phyloP scores from a whole-genome alignment of 768 basidiomycete species.

The Kwoniella shandongensis region DNA sequence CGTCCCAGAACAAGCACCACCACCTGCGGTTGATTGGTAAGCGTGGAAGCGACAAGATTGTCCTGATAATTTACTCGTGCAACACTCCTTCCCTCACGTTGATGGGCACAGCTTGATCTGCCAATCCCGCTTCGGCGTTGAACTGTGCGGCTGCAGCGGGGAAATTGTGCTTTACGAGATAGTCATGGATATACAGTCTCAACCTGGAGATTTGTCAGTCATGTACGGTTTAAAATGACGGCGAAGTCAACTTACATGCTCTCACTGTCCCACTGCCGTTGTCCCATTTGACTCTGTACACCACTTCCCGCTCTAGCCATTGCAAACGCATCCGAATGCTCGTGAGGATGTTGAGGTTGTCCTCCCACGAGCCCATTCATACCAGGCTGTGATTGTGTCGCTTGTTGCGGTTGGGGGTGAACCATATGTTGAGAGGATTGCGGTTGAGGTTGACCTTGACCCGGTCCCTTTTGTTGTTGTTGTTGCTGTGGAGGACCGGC shows the following conservation, averaged over 20 bases:
- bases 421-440: slow-evolving; percentile 8
- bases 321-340: slow-evolving; percentile 25
- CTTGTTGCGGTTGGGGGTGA: slow-evolving; percentile 7
- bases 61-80: slow-evolving; percentile 49
- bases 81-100: slow-evolving; percentile 53
- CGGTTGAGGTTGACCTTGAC: slow-evolving; percentile 14
- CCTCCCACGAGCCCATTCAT: slow-evolving; percentile 29
- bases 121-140: slow-evolving; percentile 45
- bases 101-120: slow-evolving; percentile 49
- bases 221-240: no score
- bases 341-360: slow-evolving; percentile 19
- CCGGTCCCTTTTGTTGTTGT: slow-evolving; percentile 3
- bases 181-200: slow-evolving; percentile 55
- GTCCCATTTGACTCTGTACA: slow-evolving; percentile 18
- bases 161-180: slow-evolving; percentile 52
- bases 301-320: slow-evolving; percentile 40
- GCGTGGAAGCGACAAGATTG: not conserved
- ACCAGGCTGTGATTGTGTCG: slow-evolving; percentile 28
- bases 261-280: slow-evolving; percentile 32
- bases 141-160: slow-evolving; percentile 47
- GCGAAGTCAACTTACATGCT: slow-evolving; percentile 26
- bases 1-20: slow-evolving; percentile 53
- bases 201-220: slow-evolving; percentile 50
- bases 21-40: slow-evolving; percentile 25
- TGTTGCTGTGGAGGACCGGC: slow-evolving; percentile 11